Conservation (phyloP, 306 rosid species). For the Potentilla sterilis region DNA sequence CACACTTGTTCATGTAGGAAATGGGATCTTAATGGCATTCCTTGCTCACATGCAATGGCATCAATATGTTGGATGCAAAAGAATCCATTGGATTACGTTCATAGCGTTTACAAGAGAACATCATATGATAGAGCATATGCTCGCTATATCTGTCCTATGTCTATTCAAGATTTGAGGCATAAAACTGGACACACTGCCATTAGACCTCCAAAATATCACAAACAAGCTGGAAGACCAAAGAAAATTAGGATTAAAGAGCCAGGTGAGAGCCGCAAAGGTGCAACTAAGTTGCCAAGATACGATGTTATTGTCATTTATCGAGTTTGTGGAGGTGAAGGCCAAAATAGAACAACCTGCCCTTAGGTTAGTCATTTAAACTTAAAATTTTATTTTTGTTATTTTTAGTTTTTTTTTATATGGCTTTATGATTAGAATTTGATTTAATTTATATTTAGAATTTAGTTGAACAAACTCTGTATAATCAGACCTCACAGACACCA, state of each 20-base stretch:
- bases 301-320: neutral
- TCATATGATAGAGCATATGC: neutral
- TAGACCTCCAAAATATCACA: neutral
- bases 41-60: neutral
- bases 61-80: neutral
- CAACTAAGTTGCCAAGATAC: neutral
- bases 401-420: neutral
- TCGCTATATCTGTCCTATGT: neutral
- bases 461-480: neutral
- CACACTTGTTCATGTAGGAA: conserved; percentile 1
- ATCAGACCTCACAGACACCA: neutral
- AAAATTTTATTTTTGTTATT: too few relatives aligned
- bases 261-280: neutral
- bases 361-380: neutral
- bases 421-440: neutral
- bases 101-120: neutral
- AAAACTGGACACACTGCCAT: neutral
- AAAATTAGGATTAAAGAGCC: neutral
- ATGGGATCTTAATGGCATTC: neutral
- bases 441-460: neutral
- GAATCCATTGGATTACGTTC: neutral
- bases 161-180: neutral
- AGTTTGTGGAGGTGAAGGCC: neutral
- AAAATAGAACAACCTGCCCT: neutral
- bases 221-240: neutral